Base-by-base conservation (phyloP, 305 asterid species). In the Solanum hybrid region DNA sequence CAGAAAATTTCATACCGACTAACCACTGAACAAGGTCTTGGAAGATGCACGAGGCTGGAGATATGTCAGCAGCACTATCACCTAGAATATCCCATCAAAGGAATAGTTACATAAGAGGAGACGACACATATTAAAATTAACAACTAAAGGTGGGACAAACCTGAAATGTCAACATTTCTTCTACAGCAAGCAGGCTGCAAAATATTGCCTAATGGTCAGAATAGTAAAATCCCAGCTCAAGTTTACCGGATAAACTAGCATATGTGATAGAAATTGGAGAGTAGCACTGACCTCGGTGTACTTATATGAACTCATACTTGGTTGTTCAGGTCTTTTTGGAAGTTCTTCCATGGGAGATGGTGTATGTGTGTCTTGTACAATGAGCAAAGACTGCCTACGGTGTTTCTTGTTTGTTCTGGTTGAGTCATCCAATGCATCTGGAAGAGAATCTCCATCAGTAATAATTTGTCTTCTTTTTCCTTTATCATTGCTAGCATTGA, bases 141-240 rank as follows among this genome's bases (percentile, higher is more conserved):
- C 26, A 29, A 31, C 12, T 82, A 51, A 77, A 26, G 87, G 31
- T 77, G 56, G 82, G 45, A 90, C 78, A 42, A 91, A 96, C 98
- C 99, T 93, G 98, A 91, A 90, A 77, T 85, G 86, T 71, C 78
- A 71, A 88, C 90, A 91, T 78, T 93, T 87, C 91, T 90, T 90
- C 90, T 94, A 94, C 97, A 95, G 94, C 97, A 95, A 32, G 89
- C 91, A 73, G 96, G 96, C 99, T 97, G 97, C 87, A 92, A 78
- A 90, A 93, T 36, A 89, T 81, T 88, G 80, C 84, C 37, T n/a
- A 77, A 94, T 71, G 90, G 88, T 60, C 66, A 90, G 77, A 56
- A 89, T 27, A 51, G 76, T 35, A 71, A 88, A 89, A 51, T 8
- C 79, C 85, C 38, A 87, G 78, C 42, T 66, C 79, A 78, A 79